Evolutionary conservation across 768 basidiomycete species (phyloP).

Genomic region (Mycena rebaudengoi): DNA sequence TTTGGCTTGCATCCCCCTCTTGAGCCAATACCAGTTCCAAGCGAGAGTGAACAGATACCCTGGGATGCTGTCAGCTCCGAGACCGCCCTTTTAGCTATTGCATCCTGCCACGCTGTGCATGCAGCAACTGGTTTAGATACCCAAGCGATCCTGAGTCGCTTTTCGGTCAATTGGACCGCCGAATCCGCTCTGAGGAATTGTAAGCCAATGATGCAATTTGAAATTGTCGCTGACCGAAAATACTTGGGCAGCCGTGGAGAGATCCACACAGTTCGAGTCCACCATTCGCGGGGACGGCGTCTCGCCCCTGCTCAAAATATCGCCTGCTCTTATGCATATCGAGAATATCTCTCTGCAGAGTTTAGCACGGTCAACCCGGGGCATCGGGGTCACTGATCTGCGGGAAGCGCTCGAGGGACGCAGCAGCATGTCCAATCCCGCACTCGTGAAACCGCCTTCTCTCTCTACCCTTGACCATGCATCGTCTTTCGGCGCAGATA

Average conservation of each 20-base stretch:
- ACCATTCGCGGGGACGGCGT: conserved; percentile 71
- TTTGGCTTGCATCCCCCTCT: conserved; percentile 55
- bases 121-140: conserved; percentile 71
- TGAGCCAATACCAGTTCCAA: conserved; percentile 52
- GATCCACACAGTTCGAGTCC: conserved; percentile 58
- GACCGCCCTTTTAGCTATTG: conserved; percentile 63
- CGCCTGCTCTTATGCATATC: conserved; percentile 89
- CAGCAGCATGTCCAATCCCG: conserved; percentile 82
- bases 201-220: conserved; percentile 46
- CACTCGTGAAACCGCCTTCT: conserved; percentile 72
- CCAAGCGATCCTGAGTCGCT: conserved; percentile 58
- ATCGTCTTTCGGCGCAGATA: conserved; percentile 53
- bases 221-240: conserved; percentile 4
- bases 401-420: conserved; percentile 90
- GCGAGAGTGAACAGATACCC: conserved; percentile 31
- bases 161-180: conserved; percentile 74
- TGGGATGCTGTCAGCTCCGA: conserved; percentile 61
- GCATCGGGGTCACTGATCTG: conserved; percentile 88
- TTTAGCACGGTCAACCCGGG: conserved; percentile 77
- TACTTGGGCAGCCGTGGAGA: conserved; percentile 59
- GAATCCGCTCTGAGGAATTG: conserved; percentile 80
- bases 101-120: conserved; percentile 61
- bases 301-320: conserved; percentile 80
- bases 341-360: conserved; percentile 91
- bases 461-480: conserved; percentile 80